These are phyloP conservation scores for Magnolia changhungtana DNA, from an alignment of 164 flowering plant genomes.

Conservation along the genomic window DNA sequence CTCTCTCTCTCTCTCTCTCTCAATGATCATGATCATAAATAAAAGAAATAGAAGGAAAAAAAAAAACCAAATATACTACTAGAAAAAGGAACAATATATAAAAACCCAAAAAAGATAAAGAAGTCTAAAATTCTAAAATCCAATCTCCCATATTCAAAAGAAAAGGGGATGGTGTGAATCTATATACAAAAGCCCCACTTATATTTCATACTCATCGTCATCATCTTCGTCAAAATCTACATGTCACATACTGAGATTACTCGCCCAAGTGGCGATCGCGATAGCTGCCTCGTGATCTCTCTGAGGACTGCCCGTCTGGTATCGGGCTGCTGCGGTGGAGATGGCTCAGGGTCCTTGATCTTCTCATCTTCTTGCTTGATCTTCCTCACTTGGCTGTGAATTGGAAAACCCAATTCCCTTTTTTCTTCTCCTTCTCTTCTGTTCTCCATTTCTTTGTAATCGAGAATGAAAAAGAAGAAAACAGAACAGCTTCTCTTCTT, in stretches of 20 bases:
- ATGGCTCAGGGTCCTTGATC: slow-evolving; percentile 36
- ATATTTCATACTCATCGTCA: too few relatives aligned
- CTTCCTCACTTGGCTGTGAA: slow-evolving; percentile 64
- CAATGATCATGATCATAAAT: too few relatives aligned
- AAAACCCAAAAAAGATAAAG: too few relatives aligned
- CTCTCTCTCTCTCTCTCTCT: too few relatives aligned
- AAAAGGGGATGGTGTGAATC: too few relatives aligned
- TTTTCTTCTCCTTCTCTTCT: background rate
- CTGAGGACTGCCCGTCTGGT: slow-evolving; percentile 27
- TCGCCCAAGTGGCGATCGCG: slow-evolving; percentile 55
- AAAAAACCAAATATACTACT: too few relatives aligned
- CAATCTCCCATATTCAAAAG: too few relatives aligned
- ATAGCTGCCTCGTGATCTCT: slow-evolving; percentile 39
- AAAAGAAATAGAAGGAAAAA: too few relatives aligned
- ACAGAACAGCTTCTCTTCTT: background rate
- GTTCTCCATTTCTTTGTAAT: slow-evolving; percentile 1
- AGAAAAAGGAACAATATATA: too few relatives aligned
- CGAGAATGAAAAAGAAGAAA: too few relatives aligned
- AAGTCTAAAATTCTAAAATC: too few relatives aligned
- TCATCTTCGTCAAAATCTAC: background rate
- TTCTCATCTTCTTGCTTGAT: slow-evolving; percentile 59
- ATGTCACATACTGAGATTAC: slow-evolving; percentile 46
- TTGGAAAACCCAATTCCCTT: slow-evolving; percentile 27
- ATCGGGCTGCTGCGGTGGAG: slow-evolving; percentile 24
- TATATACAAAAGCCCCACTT: too few relatives aligned